These are phyloP conservation scores for Leucocoprinus birnbaumii DNA, from an alignment of 768 basidiomycete genomes.

Conservation along the genomic window DNA sequence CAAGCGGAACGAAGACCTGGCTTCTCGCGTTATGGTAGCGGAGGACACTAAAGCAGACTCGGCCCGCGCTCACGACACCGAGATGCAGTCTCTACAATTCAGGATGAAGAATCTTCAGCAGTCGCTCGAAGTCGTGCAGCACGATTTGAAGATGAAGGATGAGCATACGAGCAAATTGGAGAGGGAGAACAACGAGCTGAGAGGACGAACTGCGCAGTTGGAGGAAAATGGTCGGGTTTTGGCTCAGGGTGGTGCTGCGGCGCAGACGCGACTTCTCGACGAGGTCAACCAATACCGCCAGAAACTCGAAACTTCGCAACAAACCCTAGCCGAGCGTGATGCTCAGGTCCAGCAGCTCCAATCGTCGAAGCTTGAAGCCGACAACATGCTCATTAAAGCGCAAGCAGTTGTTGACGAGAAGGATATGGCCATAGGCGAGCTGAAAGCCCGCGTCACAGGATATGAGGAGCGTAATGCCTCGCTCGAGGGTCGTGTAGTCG, in stretches of 20 bases:
- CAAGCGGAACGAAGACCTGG: constrained; percentile 1
- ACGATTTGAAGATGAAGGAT: constrained; percentile 1
- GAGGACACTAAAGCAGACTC: neutral
- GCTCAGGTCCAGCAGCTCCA: neutral
- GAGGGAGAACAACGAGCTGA: neutral
- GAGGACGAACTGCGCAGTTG: neutral
- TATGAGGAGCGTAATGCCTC: neutral
- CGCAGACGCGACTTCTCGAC: neutral
- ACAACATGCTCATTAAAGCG: neutral
- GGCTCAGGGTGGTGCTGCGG: neutral
- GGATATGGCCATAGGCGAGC: constrained; percentile 1
- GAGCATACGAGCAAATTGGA: neutral
- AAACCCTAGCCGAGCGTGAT: neutral
- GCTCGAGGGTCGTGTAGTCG: neutral
- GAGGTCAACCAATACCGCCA: neutral
- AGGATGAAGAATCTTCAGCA: neutral
- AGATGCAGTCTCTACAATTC: neutral
- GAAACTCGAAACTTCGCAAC: neutral
- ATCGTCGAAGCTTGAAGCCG: neutral
- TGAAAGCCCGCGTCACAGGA: neutral
- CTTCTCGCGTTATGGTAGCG: neutral
- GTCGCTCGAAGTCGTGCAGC: neutral
- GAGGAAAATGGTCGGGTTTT: neutral
- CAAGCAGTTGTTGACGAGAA: neutral
- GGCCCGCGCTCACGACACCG: neutral